A percentile compares a stretch with the other conserved stretches of the same genome.
These are phyloP conservation scores for Teunomyces stri DNA, from an alignment of 805 yeast genomes.

Conservation along the genomic window DNA sequence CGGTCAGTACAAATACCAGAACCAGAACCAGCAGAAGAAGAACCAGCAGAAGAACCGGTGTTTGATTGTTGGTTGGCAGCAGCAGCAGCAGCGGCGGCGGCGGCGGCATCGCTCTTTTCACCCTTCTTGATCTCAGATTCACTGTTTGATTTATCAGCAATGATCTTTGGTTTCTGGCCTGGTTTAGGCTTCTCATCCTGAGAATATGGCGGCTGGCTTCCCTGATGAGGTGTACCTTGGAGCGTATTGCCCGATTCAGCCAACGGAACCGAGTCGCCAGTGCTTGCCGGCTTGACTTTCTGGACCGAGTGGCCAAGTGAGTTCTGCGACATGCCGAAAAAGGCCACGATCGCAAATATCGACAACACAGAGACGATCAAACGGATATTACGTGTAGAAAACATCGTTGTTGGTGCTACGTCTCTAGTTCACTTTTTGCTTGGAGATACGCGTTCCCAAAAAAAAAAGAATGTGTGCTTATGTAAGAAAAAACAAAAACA, in stretches of 20 bases:
- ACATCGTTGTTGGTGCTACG: conserved; percentile 16
- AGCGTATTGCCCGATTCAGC: conserved; percentile 21
- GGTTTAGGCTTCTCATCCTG: conserved; percentile 10
- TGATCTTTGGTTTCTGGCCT: conserved; percentile 16
- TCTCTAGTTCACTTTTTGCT: not conserved
- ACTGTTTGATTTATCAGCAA: conserved; percentile 23
- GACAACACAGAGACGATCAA: conserved; percentile 50
- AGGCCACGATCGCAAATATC: conserved; percentile 47
- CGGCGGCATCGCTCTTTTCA: conserved; percentile 13
- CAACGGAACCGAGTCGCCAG: conserved; percentile 19
- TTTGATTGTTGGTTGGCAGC: not conserved
- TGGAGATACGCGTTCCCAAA: not conserved
- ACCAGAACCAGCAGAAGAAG: not conserved
- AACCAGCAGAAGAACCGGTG: no score
- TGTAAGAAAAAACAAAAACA: not conserved
- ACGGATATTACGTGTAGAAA: conserved; percentile 50
- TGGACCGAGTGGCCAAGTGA: conserved; percentile 32
- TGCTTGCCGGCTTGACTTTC: conserved; percentile 25
- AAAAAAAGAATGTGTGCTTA: not conserved
- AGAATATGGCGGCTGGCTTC: conserved; percentile 36
- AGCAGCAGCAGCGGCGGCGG: conserved; percentile 5
- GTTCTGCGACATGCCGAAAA: conserved; percentile 46
- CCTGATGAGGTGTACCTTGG: conserved; percentile 34
- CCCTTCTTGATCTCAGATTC: conserved; percentile 13
- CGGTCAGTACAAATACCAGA: conserved; percentile 30